Evolutionary conservation across 2,329 filamentous ascomycete genomes (phyloP).

Genomic region (Penicillium sp.): DNA sequence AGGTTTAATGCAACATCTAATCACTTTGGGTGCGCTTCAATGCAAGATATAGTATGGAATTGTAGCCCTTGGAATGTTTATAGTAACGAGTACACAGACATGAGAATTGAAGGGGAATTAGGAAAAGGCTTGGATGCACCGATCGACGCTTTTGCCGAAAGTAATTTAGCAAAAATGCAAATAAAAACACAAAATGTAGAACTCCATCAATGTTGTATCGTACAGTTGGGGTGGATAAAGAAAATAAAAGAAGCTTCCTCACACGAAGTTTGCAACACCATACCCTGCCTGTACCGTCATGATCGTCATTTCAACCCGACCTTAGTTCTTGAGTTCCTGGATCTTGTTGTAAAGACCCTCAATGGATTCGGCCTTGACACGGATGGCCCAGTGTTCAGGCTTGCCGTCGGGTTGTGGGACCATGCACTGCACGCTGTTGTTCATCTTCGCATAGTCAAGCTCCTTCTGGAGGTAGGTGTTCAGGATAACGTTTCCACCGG

Average conservation of each 20-base stretch:
- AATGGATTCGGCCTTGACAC: conserved; percentile 54
- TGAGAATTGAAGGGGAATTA: background rate
- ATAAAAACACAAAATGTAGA: background rate
- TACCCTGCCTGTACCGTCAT: background rate
- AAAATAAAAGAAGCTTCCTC: conserved; percentile 1
- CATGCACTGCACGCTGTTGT: conserved; percentile 45
- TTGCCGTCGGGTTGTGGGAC: conserved; percentile 57
- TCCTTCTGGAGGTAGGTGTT: conserved; percentile 65
- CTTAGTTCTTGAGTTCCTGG: conserved; percentile 22
- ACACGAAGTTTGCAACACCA: background rate
- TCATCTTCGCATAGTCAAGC: conserved; percentile 60
- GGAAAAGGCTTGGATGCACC: conserved; percentile 5
- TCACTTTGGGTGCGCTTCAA: background rate
- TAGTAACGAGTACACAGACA: background rate
- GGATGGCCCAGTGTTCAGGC: conserved; percentile 68
- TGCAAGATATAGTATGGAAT: background rate
- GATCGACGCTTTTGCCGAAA: conserved; percentile 1
- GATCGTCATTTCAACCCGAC: background rate
- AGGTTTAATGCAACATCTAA: background rate
- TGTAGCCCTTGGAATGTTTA: background rate
- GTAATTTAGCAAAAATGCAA: conserved; percentile 4
- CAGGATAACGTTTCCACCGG: conserved; percentile 69
- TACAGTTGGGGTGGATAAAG: conserved; percentile 10
- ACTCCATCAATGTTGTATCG: conserved; percentile 14
- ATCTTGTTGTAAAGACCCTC: conserved; percentile 13